phyloP scores from a whole-genome alignment of 371 early-diverging fungal genomes.

The Mucor velutinosus region DNA sequence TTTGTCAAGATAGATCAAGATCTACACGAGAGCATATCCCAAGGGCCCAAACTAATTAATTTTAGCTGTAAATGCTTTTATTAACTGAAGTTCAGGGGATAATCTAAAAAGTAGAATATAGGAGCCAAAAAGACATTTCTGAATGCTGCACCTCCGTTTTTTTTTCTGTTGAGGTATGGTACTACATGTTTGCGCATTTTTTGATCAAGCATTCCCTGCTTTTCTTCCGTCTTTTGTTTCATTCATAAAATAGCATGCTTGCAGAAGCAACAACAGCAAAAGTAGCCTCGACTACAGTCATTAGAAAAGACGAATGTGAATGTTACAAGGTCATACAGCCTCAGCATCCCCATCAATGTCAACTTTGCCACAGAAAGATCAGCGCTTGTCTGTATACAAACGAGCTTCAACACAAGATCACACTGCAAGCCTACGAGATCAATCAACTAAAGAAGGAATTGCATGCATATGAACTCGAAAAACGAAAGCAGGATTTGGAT shows the following conservation, averaged over 20 bases:
- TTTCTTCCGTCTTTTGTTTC: background rate
- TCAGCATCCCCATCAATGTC: conserved; percentile 6
- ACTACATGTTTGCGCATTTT: background rate
- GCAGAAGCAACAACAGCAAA: background rate
- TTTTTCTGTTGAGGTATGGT: background rate
- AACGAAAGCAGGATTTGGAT: conserved; percentile 42
- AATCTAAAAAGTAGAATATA: background rate
- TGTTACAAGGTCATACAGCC: background rate
- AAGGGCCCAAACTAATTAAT: no score
- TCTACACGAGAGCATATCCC: no score
- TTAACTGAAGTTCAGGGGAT: no score
- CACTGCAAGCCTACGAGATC: conserved; percentile 6
- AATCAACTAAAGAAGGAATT: conserved; percentile 7
- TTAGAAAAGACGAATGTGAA: background rate
- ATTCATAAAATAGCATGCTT: background rate
- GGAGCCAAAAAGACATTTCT: background rate
- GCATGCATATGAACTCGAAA: conserved; percentile 21
- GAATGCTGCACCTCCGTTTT: background rate
- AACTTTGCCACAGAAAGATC: conserved; percentile 1
- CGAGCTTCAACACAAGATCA: conserved; percentile 6
- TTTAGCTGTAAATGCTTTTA: no score
- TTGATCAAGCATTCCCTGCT: background rate
- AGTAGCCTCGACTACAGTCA: background rate
- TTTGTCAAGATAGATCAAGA: no score
- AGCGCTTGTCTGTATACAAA: conserved; percentile 8